These are phyloP conservation scores for Hypholoma sublateritium DNA, from an alignment of 768 basidiomycete species.

Conservation along the genomic window DNA sequence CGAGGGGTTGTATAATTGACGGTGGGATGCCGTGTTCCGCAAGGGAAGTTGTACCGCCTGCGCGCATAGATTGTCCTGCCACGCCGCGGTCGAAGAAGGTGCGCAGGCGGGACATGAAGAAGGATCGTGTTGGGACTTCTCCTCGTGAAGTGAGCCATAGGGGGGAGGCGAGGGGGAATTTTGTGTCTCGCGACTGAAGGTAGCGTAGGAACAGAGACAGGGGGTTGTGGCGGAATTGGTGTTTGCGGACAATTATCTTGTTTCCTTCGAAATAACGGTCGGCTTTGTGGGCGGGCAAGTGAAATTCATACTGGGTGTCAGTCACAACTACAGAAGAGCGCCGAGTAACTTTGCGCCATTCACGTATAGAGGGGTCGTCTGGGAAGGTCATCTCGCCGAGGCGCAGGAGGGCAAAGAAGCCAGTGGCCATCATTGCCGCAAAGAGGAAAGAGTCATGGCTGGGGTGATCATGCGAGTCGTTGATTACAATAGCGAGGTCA, in stretches of 20 bases:
- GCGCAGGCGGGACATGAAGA: constrained; percentile 32
- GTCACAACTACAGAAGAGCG: constrained; percentile 11
- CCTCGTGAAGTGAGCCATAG: constrained; percentile 35
- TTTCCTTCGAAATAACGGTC: too few species aligned
- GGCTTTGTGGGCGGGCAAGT: constrained; percentile 5
- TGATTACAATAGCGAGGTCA: constrained; percentile 13
- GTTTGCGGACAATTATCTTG: neutral
- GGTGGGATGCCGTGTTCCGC: constrained; percentile 29
- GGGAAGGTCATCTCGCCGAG: constrained; percentile 32
- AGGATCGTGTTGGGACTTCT: constrained; percentile 28
- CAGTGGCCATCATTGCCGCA: constrained; percentile 21
- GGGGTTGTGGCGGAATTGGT: constrained; percentile 13
- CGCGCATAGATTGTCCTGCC: constrained; percentile 36
- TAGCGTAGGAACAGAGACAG: constrained; percentile 18
- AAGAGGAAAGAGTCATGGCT: constrained; percentile 30
- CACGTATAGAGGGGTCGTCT: constrained; percentile 28
- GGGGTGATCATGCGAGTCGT: constrained; percentile 15
- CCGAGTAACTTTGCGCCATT: constrained; percentile 19
- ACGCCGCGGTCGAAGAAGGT: constrained; percentile 19
- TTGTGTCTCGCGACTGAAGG: constrained; percentile 21
- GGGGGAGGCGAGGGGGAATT: constrained; percentile 22
- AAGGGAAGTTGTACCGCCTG: constrained; percentile 41
- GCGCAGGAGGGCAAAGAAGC: constrained; percentile 30
- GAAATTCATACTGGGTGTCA: constrained; percentile 27
- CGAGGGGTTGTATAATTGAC: constrained; percentile 32